phyloP scores from a whole-genome alignment of 495 filamentous ascomycete genomes.

The Hypoxylon fuscum region DNA sequence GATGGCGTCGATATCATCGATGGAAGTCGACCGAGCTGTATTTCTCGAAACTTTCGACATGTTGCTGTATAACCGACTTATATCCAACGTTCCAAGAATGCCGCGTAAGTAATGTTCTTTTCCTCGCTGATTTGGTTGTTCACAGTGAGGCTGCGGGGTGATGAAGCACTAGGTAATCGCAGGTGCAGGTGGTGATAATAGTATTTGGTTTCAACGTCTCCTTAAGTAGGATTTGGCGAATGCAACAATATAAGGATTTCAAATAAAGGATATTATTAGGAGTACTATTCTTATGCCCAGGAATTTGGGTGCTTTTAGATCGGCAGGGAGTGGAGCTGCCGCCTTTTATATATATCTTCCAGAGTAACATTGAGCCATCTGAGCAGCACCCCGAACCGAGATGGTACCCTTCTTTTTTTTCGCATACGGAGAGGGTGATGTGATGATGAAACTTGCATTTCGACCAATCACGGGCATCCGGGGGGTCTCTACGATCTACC shows the following conservation, averaged over 20 bases:
- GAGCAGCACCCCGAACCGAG: slow-evolving; percentile 16
- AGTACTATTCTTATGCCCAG: not conserved
- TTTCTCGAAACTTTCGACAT: slow-evolving; percentile 25
- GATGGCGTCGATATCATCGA: slow-evolving; percentile 46
- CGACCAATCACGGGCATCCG: slow-evolving; percentile 31
- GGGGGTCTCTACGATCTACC: slow-evolving; percentile 29
- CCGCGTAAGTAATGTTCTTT: not conserved
- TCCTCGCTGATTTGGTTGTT: not conserved
- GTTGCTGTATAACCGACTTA: not conserved
- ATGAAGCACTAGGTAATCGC: not conserved
- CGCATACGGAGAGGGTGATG: slow-evolving; percentile 33
- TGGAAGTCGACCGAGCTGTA: not conserved
- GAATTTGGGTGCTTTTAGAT: slow-evolving; percentile 1
- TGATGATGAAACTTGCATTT: slow-evolving; percentile 39
- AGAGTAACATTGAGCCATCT: slow-evolving; percentile 25
- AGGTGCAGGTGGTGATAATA: not conserved
- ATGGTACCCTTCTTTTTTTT: slow-evolving; percentile 18
- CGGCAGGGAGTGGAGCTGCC: slow-evolving; percentile 27
- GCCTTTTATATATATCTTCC: slow-evolving; percentile 23
- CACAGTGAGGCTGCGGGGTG: slow-evolving; percentile 1
- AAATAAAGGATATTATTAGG: not conserved
- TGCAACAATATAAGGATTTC: not conserved
- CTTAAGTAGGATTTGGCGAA: not conserved
- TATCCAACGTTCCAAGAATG: not conserved
- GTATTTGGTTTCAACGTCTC: not conserved